A percentile compares a stretch with the other conserved stretches of the same genome.
Conservation (phyloP, 148 eudicot genomes). For the Cornus florida region DNA sequence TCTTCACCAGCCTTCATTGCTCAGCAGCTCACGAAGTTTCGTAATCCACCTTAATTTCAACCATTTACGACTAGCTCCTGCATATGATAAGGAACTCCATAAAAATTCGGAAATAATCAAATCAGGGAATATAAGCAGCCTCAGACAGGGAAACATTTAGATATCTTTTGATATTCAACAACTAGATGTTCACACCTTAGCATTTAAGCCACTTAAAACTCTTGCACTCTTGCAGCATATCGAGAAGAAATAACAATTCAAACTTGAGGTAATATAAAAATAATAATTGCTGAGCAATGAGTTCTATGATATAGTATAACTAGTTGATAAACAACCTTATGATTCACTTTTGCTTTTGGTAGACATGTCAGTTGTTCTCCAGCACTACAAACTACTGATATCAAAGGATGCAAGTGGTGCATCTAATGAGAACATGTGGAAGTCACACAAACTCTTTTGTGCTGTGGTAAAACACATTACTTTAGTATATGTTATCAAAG, state of each 20-base stretch:
- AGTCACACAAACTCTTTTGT: background rate
- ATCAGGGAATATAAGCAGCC: background rate
- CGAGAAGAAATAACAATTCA: background rate
- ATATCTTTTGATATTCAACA: background rate
- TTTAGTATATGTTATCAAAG: background rate
- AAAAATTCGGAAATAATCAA: background rate
- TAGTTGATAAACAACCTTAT: background rate
- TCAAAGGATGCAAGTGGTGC: too few species aligned
- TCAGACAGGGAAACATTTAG: background rate
- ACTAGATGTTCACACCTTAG: background rate
- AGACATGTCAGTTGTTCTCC: too few species aligned
- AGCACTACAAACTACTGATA: too few species aligned
- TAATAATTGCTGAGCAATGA: background rate
- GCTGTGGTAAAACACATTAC: background rate
- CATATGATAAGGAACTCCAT: background rate
- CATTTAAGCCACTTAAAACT: too few species aligned
- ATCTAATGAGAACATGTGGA: background rate
- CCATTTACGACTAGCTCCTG: background rate
- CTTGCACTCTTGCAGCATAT: too few species aligned
- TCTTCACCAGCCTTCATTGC: constrained; percentile 69
- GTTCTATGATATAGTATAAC: background rate
- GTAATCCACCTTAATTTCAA: background rate
- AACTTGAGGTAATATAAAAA: background rate
- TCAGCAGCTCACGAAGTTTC: background rate
- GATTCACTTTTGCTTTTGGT: background rate